Evolutionary conservation across 2,329 filamentous ascomycete genomes (phyloP).

Genomic region (Aspergillus spinulosporus): DNA sequence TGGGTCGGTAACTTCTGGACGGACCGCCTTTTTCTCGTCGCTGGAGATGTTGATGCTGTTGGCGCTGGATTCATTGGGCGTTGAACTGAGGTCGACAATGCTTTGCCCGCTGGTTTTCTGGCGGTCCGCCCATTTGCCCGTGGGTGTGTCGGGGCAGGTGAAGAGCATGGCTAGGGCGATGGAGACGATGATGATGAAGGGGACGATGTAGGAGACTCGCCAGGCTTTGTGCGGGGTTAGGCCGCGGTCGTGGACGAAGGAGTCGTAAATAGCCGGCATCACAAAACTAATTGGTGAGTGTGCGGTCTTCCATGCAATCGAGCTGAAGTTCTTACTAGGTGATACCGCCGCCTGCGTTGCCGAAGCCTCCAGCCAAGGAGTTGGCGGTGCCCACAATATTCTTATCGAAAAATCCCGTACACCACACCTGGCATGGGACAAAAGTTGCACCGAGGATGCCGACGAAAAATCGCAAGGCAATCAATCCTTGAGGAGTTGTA

Average conservation of each 20-base stretch:
- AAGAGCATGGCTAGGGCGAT: conserved; percentile 71
- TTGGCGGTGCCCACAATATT: conserved; percentile 89
- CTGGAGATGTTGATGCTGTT: conserved; percentile 18
- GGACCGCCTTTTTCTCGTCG: conserved; percentile 35
- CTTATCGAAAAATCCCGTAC: conserved; percentile 89
- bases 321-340: conserved; percentile 59
- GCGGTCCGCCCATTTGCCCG: conserved; percentile 76
- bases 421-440: conserved; percentile 78
- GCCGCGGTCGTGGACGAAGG: conserved; percentile 61
- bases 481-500: conserved; percentile 58
- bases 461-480: conserved; percentile 46
- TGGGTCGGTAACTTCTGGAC: conserved; percentile 26
- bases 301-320: not conserved
- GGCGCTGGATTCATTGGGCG: conserved; percentile 24
- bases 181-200: conserved; percentile 70
- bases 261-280: conserved; percentile 87
- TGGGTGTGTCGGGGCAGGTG: conserved; percentile 79
- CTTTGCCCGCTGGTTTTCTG: conserved; percentile 56
- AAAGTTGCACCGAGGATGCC: conserved; percentile 49
- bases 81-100: conserved; percentile 31
- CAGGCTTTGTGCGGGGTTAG: conserved; percentile 70
- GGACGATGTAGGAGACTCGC: conserved; percentile 81
- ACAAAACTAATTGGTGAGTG: conserved; percentile 57
- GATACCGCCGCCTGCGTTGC: conserved; percentile 84
- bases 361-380: conserved; percentile 78